A percentile compares a stretch with the other conserved stretches of the same genome.
These are phyloP conservation scores for Crithidia thermophila DNA, from an alignment of 208 protist species.

Conservation along the genomic window DNA sequence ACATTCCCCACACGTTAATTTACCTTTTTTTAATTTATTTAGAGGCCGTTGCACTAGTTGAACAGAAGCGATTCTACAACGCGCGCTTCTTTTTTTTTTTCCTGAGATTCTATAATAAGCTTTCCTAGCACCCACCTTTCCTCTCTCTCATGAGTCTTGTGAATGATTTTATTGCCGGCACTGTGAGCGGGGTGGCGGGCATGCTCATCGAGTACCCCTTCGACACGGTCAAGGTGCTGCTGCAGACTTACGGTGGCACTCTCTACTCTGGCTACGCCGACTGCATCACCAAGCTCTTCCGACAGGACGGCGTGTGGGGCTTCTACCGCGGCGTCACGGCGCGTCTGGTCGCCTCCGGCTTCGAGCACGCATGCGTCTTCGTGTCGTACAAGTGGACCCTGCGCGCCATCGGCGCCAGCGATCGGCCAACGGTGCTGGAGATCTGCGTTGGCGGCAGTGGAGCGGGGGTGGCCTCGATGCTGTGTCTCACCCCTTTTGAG, in stretches of 20 bases:
- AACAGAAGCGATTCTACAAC: not conserved
- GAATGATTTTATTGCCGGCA: slow-evolving; percentile 70
- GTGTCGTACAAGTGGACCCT: slow-evolving; percentile 78
- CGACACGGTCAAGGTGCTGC: slow-evolving; percentile 89
- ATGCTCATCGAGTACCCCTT: slow-evolving; percentile 90
- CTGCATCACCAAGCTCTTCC: slow-evolving; percentile 50
- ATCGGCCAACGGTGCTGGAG: slow-evolving; percentile 38
- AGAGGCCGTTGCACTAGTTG: not conserved
- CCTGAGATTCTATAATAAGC: not conserved
- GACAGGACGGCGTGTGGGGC: slow-evolving; percentile 61
- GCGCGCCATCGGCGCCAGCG: slow-evolving; percentile 46
- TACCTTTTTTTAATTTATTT: slow-evolving; percentile 12
- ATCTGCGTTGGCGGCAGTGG: slow-evolving; percentile 64
- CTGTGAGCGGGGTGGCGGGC: slow-evolving; percentile 55
- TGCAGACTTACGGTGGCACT: slow-evolving; percentile 61
- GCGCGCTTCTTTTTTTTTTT: slow-evolving; percentile 4
- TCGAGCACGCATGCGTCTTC: slow-evolving; percentile 86
- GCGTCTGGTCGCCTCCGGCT: slow-evolving; percentile 60
- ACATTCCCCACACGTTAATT: not conserved
- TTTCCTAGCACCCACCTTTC: slow-evolving; percentile 2
- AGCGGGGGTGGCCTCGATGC: slow-evolving; percentile 63
- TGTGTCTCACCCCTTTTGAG: slow-evolving; percentile 82
- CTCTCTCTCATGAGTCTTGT: slow-evolving; percentile 36
- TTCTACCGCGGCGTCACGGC: slow-evolving; percentile 83
- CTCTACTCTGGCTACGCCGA: slow-evolving; percentile 60